These are phyloP conservation scores for Russula griseocarnosa DNA, from an alignment of 768 basidiomycete species.

Conservation along the genomic window DNA sequence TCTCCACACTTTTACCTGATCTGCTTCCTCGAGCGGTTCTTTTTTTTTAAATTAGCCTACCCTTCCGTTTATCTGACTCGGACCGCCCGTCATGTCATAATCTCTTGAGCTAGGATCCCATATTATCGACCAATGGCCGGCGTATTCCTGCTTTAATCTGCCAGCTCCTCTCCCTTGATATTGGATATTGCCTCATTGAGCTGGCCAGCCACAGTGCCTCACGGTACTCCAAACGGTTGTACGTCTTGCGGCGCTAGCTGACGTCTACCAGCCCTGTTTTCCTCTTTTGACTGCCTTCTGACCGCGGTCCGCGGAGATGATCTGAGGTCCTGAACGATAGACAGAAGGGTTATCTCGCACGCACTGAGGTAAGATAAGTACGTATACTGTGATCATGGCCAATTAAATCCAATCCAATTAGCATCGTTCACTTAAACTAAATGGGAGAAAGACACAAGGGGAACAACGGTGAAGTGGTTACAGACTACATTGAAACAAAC, in stretches of 20 bases:
- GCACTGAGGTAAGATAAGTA: neutral
- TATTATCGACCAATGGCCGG: slow-evolving; percentile 7
- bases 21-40: neutral
- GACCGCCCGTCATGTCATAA: neutral
- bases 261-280: neutral
- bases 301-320: neutral
- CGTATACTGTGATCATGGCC: slow-evolving; percentile 5
- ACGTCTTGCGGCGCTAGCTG: neutral
- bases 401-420: slow-evolving; percentile 5
- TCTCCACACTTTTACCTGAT: neutral
- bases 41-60: neutral
- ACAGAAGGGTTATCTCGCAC: neutral
- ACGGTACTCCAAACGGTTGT: neutral
- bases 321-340: neutral
- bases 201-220: neutral
- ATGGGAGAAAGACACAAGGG: neutral
- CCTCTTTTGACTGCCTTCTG: too few species aligned
- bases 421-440: slow-evolving; percentile 18
- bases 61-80: neutral
- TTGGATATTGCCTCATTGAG: neutral
- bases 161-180: neutral
- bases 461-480: slow-evolving; percentile 10
- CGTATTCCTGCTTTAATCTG: neutral
- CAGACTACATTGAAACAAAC: slow-evolving; percentile 3
- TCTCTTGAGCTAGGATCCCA: neutral